Conservation (phyloP, 345 rosid genomes). For the Lenwebbia sp. region DNA sequence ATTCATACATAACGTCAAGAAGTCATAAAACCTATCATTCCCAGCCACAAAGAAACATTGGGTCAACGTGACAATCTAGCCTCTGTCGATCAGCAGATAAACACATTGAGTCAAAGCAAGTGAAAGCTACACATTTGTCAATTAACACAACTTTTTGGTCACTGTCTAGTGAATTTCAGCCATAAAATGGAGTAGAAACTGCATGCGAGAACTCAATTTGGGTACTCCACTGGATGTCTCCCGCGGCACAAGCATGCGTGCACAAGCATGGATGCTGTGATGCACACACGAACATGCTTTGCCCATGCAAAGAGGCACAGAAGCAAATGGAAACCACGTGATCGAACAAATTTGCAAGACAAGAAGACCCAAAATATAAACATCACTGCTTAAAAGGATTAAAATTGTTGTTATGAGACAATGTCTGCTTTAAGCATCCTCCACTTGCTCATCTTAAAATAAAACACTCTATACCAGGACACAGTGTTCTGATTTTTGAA, state of each 20-base stretch:
- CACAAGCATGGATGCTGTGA: not conserved
- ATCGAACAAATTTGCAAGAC: not conserved
- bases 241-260: not conserved
- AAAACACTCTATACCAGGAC: not conserved
- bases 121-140: not conserved
- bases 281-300: not conserved
- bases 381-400: not conserved
- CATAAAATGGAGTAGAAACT: not conserved
- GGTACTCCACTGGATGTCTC: not conserved
- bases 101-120: not conserved
- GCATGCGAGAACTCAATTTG: not conserved
- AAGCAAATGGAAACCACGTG: not conserved
- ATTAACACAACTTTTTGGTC: not conserved
- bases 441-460: not conserved
- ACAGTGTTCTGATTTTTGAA: not conserved
- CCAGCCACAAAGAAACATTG: not conserved
- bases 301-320: not conserved
- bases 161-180: not conserved
- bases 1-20: not conserved
- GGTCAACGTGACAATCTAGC: not conserved
- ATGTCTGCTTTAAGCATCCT: not conserved
- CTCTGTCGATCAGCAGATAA: not conserved
- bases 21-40: not conserved
- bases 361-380: not conserved
- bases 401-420: not conserved